These are phyloP conservation scores for Dryas integrifolia DNA, from an alignment of 331 rosid species.

Conservation along the genomic window DNA sequence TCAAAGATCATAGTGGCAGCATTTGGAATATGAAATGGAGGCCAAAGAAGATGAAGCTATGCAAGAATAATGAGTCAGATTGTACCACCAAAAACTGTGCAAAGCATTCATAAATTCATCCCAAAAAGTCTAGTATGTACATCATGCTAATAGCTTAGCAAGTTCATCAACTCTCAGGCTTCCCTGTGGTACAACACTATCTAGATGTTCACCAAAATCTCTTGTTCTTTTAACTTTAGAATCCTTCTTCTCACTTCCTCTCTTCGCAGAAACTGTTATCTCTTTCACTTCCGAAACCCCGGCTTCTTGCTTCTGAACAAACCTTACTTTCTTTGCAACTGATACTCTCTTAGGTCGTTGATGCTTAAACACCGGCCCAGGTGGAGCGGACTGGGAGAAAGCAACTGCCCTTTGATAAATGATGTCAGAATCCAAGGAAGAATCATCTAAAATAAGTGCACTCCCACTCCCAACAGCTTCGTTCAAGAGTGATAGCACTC, in stretches of 20 bases:
- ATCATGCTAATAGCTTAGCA: constrained; percentile 64
- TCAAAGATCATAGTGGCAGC: neutral
- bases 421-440: constrained; percentile 58
- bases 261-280: constrained; percentile 26
- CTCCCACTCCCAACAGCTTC: constrained; percentile 71
- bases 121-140: neutral
- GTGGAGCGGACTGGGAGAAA: constrained; percentile 66
- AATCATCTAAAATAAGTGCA: constrained; percentile 59
- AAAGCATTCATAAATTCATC: constrained; percentile 7
- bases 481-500: constrained; percentile 49
- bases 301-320: constrained; percentile 30
- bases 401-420: constrained; percentile 56
- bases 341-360: constrained; percentile 31
- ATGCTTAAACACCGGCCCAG: constrained; percentile 56
- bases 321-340: constrained; percentile 29
- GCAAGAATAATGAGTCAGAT: neutral
- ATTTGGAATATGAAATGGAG: neutral
- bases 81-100: neutral
- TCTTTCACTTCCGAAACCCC: constrained; percentile 32
- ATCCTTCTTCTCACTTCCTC: constrained; percentile 43
- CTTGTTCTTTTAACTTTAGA: constrained; percentile 37
- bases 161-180: constrained; percentile 82
- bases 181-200: constrained; percentile 68
- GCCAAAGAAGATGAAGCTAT: neutral
- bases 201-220: constrained; percentile 45